Conservation (phyloP, 1,139 yeast species). For the Kurtzmaniella quercitrusa region DNA sequence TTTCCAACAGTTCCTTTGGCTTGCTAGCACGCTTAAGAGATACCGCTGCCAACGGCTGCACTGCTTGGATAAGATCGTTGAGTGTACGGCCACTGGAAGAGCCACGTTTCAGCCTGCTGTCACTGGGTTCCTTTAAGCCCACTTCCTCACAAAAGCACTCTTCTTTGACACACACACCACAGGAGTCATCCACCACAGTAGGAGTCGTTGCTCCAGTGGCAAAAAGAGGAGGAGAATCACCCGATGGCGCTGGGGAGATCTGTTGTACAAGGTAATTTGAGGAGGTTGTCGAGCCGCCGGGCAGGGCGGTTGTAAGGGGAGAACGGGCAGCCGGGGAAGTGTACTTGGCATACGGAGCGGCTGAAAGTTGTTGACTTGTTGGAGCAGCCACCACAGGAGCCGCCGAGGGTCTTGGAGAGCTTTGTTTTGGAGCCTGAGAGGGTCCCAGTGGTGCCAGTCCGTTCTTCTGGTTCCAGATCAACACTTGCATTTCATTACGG, state of each 20-base stretch:
- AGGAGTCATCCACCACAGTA: conserved; percentile 30
- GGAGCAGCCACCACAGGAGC: not conserved
- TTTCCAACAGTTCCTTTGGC: conserved; percentile 24
- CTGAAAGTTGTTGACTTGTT: not conserved
- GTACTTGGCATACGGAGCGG: not conserved
- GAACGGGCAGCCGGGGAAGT: conserved; percentile 27
- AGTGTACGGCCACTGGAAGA: conserved; percentile 10
- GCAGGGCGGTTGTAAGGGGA: conserved; percentile 10
- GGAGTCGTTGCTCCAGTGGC: conserved; percentile 14
- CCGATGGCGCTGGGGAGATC: conserved; percentile 54
- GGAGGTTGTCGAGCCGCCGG: conserved; percentile 9
- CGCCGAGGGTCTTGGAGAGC: not conserved
- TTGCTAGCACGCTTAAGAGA: conserved; percentile 39
- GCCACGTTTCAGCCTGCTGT: conserved; percentile 6
- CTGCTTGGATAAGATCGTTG: conserved; percentile 33
- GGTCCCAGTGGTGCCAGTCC: conserved; percentile 3
- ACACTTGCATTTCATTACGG: conserved; percentile 18
- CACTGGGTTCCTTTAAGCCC: conserved; percentile 41
- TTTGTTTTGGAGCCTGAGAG: not conserved
- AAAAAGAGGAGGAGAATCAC: conserved; percentile 37
- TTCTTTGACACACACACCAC: conserved; percentile 68
- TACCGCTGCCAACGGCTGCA: conserved; percentile 61
- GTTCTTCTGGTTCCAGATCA: conserved; percentile 1
- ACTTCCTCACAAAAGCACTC: conserved; percentile 66
- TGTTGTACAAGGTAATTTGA: conserved; percentile 39